Evolutionary conservation across 139 green algal species (phyloP).

Genomic region (Haematococcus lacustris): DNA sequence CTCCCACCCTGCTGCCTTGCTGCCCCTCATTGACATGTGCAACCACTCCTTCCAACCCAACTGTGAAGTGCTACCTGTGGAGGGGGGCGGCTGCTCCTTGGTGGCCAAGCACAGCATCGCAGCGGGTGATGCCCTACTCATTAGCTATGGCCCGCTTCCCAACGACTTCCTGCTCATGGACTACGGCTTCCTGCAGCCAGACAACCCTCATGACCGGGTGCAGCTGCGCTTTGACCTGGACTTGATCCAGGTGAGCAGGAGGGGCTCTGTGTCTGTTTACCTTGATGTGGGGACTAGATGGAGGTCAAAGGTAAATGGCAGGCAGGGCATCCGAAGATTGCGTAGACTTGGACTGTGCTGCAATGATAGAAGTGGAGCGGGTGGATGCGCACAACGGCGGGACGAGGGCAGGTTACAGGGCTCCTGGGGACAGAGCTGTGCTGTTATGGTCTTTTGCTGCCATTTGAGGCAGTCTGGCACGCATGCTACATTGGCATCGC

Average conservation of each 20-base stretch:
- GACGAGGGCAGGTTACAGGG: neutral
- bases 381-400: neutral
- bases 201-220: conserved; percentile 73
- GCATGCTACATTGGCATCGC: neutral
- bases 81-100: conserved; percentile 1
- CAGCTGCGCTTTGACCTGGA: conserved; percentile 62
- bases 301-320: neutral
- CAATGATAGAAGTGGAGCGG: no score
- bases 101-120: neutral
- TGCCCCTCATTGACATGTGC: conserved; percentile 76
- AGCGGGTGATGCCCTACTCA: conserved; percentile 51
- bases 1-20: conserved; percentile 52
- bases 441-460: neutral
- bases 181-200: conserved; percentile 76
- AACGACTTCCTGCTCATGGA: conserved; percentile 90
- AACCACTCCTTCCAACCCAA: conserved; percentile 73
- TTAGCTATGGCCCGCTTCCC: conserved; percentile 71
- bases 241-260: conserved; percentile 42
- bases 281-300: neutral
- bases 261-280: neutral
- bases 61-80: conserved; percentile 32
- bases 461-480: neutral
- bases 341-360: no score
- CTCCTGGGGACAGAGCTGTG: neutral
- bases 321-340: neutral